phyloP scores from a whole-genome alignment of 192 early-diverging fungal species.

The Coemansia sp. region DNA sequence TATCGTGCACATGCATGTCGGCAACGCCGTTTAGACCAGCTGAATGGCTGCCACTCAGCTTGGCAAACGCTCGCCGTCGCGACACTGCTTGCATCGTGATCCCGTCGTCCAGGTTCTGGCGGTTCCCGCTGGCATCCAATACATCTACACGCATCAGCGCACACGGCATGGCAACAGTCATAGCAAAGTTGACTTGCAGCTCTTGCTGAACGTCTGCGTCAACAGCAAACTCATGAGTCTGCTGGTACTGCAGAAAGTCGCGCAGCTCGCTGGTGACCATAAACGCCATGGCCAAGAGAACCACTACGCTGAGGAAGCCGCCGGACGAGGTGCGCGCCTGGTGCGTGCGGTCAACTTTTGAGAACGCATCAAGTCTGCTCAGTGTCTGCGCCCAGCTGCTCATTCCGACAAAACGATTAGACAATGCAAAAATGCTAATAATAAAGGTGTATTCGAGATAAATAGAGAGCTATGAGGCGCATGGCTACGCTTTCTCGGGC shows the following conservation, averaged over 20 bases:
- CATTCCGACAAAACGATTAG: not conserved
- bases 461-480: not conserved
- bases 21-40: not conserved
- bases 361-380: slow-evolving; percentile 74
- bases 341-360: slow-evolving; percentile 81
- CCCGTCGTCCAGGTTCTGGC: slow-evolving; percentile 13
- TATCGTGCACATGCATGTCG: slow-evolving; percentile 37
- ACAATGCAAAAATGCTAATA: not conserved
- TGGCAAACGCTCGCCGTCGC: not conserved
- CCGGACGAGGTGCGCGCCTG: slow-evolving; percentile 72
- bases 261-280: slow-evolving; percentile 69
- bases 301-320: slow-evolving; percentile 70
- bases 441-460: not conserved
- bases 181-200: slow-evolving; percentile 82
- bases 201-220: slow-evolving; percentile 63
- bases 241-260: slow-evolving; percentile 63
- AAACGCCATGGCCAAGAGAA: slow-evolving; percentile 65
- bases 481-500: slow-evolving; percentile 5
- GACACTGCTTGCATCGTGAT: slow-evolving; percentile 10
- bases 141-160: slow-evolving; percentile 45
- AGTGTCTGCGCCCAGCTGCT: slow-evolving; percentile 13
- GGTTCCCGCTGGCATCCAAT: slow-evolving; percentile 39
- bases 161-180: slow-evolving; percentile 88
- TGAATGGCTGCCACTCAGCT: not conserved
- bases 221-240: slow-evolving; percentile 78